A percentile compares a stretch with the other conserved stretches of the same genome.
These are phyloP conservation scores for Marasmius sp. DNA, from an alignment of 1,284 basidiomycete genomes.

Conservation along the genomic window DNA sequence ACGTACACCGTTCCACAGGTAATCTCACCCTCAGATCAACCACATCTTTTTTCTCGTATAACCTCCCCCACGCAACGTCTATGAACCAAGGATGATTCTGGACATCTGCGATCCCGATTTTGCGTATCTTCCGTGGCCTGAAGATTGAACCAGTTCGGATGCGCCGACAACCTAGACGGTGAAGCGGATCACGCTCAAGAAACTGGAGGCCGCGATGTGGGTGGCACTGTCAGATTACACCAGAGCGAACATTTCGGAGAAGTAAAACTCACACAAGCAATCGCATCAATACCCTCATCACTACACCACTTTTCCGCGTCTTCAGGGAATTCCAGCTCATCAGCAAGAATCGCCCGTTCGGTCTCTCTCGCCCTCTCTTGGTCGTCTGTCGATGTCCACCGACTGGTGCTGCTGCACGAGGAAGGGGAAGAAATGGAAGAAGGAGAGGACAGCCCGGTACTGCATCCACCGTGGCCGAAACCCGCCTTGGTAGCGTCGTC, in stretches of 20 bases:
- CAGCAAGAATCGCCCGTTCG: slow-evolving; percentile 84
- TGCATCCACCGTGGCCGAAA: too few species aligned
- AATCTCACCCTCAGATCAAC: too few species aligned
- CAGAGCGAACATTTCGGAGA: not conserved
- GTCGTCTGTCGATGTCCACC: too few species aligned
- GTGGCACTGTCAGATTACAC: not conserved
- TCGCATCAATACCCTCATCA: slow-evolving; percentile 59
- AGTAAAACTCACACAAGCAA: slow-evolving; percentile 57
- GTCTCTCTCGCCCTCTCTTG: slow-evolving; percentile 44
- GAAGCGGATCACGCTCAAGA: slow-evolving; percentile 81
- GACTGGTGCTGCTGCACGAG: too few species aligned
- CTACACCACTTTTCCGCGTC: slow-evolving; percentile 73
- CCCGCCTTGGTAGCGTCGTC: slow-evolving; percentile 47
- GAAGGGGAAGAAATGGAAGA: too few species aligned
- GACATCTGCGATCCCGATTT: slow-evolving; percentile 67
- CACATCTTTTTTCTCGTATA: too few species aligned
- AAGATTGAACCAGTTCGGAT: slow-evolving; percentile 37
- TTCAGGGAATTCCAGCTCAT: slow-evolving; percentile 74
- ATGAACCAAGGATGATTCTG: slow-evolving; percentile 86
- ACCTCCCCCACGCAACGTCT: too few species aligned
- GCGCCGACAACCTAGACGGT: slow-evolving; percentile 80
- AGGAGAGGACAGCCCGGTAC: too few species aligned
- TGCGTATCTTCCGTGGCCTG: too few species aligned
- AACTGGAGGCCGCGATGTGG: slow-evolving; percentile 49
- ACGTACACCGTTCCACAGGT: too few species aligned